Evolutionary conservation across 2,329 filamentous ascomycete genomes (phyloP), one percentile per base, ranked within the genome.

Genomic region (Zymoseptoria ardabiliae): DNA sequence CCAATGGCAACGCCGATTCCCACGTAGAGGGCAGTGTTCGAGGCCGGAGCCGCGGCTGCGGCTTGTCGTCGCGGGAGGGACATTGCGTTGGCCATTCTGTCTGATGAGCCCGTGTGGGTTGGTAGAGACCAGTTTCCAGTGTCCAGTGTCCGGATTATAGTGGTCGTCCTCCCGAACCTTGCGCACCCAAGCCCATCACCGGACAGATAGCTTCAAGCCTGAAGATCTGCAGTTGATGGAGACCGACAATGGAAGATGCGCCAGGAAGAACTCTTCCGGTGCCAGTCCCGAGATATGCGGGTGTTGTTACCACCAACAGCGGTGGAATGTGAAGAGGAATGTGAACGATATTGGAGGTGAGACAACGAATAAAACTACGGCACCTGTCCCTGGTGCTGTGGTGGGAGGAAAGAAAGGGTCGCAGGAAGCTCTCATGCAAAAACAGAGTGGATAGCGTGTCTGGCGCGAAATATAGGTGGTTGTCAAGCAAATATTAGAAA

Each of bases 1-100:
- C 70, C 71, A 13, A 71, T 58, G 1, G 68, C 69, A 9, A 68
- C 52, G 22, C 70, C 71, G 8, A 71, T 62, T 8, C 65, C 69
- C 7, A 70, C 54, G 22, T 63, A 70, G 13, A 61, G 53, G 1
- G 61, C 59, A 5, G 61, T 58, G 54, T 58, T 62, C 20, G 59
- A 45, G 3, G 60, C 53, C 22, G 60, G 50, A 11, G 58, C 48
- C 35, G 50, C 56, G 41, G 57, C 59, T 51, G 62, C 52, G 45
- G 54, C 55, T 41, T 54, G 61, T 50, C 62, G 57, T 52, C 61
- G 55, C 30, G 61, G 51, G 52, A 62, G 56, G 19, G 55, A 55
- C 20, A 41, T 49, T 30, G 55, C 23, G 35, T 60, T 28, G 6
- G 53, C 50, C 11, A 48, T 30, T 17, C n/a, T 50, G 53, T 56